phyloP scores from a whole-genome alignment of 257 asterid species.

The Forsythia suspensa region DNA sequence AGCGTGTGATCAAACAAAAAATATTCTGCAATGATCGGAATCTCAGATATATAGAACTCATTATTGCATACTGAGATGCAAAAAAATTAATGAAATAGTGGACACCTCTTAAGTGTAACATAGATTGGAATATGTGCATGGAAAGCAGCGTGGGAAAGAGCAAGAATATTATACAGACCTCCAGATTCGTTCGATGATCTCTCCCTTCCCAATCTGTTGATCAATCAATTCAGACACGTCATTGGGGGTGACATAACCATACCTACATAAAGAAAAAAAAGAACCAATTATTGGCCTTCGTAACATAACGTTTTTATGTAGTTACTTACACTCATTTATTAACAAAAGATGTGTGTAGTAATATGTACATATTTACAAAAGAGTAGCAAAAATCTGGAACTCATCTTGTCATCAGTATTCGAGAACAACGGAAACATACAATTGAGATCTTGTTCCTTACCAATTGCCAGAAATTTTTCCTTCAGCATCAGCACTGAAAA shows the following conservation, averaged over 20 bases:
- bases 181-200: slow-evolving; percentile 78
- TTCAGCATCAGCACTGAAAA: slow-evolving; percentile 61
- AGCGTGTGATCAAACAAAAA: not conserved
- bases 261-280: slow-evolving; percentile 58
- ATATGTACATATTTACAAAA: not conserved
- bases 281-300: slow-evolving; percentile 4
- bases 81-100: not conserved
- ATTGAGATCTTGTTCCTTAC: slow-evolving; percentile 41
- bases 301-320: slow-evolving; percentile 13
- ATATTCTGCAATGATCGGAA: not conserved
- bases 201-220: slow-evolving; percentile 78
- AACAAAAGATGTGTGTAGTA: not conserved
- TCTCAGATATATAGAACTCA: not conserved
- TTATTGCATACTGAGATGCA: not conserved
- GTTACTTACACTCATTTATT: not conserved
- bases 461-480: slow-evolving; percentile 84
- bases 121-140: not conserved
- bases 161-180: slow-evolving; percentile 50
- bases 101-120: not conserved
- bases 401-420: not conserved
- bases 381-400: not conserved
- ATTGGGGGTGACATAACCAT: slow-evolving; percentile 89
- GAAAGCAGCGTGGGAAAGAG: not conserved
- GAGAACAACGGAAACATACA: slow-evolving; percentile 7
- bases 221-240: slow-evolving; percentile 86